Evolutionary conservation across 495 filamentous ascomycete species (phyloP), one percentile per base, ranked within the genome.

Genomic region (Glutinoglossum americanum): DNA sequence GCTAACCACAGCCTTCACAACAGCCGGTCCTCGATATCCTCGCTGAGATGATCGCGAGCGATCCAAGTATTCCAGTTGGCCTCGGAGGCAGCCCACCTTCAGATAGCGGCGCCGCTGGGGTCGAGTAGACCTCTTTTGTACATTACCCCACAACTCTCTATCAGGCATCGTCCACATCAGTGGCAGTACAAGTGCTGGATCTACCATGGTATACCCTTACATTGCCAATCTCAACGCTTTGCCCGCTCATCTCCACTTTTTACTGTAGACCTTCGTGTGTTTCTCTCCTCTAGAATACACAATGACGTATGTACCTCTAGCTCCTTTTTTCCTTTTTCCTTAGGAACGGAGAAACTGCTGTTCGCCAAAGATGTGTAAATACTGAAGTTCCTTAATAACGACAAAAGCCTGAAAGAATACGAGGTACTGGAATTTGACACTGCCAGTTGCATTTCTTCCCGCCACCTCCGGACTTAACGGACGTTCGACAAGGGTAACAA

Each of bases 31-130:
- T 98, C 53, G 92, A 97, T 67, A 79, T 97, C 56, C 81, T 98
- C 48, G 93, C 92, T 44, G 88, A 95, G 71, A 97, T 98, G 89
- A 90, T 97, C 66, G 93, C 92, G 37, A 78, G 85, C 64, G 92
- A 98, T 70, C 73, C 79, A 33, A 76, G 70, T 63, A 76, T 93
- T 60, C 77, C 81, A 60, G 73, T 89, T 54, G 28, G 55, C 47
- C 9, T 57, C n/a, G 27, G 27, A n/a, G 55, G 28, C 3, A 9
- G 37, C 6, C n/a, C 47, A 9, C 26, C 33, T 47, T 57, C 55
- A 39, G 55, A 57, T 23, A 25, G 33, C 23, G 41, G 55, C 2
- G 47, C 47, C 23, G n/a, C 7, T 26, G 55, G 55, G 10, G 55
- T 57, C 1, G 55, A 57, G 37, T 57, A 57, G 21, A 49, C 10